Evolutionary conservation across 2,329 filamentous ascomycete genomes (phyloP), one percentile per base, ranked within the genome.

Genomic region (Colletotrichum magnum): DNA sequence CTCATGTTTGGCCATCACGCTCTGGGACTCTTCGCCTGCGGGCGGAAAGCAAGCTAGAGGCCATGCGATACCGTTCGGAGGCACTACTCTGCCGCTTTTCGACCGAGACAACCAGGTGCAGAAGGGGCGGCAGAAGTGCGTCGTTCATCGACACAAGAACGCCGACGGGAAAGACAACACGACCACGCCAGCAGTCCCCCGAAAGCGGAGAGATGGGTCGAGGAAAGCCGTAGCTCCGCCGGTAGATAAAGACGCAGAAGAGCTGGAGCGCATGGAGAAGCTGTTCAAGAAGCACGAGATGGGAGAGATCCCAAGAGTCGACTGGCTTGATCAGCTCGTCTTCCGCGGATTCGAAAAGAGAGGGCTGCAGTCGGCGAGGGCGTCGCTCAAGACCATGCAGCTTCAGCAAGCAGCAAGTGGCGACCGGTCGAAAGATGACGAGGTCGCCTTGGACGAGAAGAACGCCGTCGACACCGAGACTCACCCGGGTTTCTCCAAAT

Each of bases 231-330:
- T 83, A 1, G 80, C 86, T 1, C 82, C 86, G 2, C 78, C 83
- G 0, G 82, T 89, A n/a, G 90, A 93, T 66, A 92, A 92, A 73
- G 90, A 97, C 69, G 83, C 83, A n/a, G 90, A 94, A 61, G 96
- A 99, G 80, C 87, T 98, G 71, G 94, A 98, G 75, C 88, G 96
- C 18, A 88, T 99, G 73, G 95, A 98, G 77, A 92, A 90, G 62
- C 81, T 98, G 24, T 93, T 99, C 78, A 99, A 99, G 82, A 97
- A 97, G 81, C 96, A 98, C 77, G 97, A 99, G 78, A 97, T 98
- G 92, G 95, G 94, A 18, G 96, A 99, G 78, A 95, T 99, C 28
- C 91, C 94, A 0, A 90, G 94, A 16, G 93, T 97, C 56, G 94
- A 97, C 75, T 99, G 96, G 97, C 88, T 99, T 51, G 96, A 99